These are phyloP conservation scores for Mychonastes homosphaera DNA, from an alignment of 139 green algal species.

Conservation along the genomic window DNA sequence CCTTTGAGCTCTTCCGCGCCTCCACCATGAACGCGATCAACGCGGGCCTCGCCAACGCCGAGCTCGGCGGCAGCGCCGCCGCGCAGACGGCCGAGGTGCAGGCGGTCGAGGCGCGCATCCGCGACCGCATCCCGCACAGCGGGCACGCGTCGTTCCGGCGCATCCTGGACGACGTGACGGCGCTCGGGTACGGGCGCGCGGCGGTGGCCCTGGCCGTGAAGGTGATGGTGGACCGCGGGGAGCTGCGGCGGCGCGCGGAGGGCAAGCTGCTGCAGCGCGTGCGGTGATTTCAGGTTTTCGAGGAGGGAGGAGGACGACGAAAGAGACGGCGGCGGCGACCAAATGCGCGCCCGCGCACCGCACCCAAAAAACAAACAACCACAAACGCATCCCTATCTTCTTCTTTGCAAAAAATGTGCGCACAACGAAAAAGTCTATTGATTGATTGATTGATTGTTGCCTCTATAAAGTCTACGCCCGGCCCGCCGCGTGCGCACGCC, in stretches of 20 bases:
- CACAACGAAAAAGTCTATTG: too few species aligned
- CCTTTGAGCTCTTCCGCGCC: conserved; percentile 73
- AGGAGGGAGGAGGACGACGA: too few species aligned
- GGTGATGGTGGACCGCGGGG: conserved; percentile 52
- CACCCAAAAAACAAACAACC: too few species aligned
- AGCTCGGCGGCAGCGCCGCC: not conserved
- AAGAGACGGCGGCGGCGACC: too few species aligned
- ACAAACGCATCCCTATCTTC: too few species aligned
- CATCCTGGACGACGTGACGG: conserved; percentile 8
- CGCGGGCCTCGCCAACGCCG: conserved; percentile 28
- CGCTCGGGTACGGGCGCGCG: conserved; percentile 4
- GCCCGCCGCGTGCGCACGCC: too few species aligned
- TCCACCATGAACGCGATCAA: conserved; percentile 70
- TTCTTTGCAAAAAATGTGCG: too few species aligned
- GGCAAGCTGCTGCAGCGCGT: conserved; percentile 27
- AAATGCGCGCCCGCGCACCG: too few species aligned
- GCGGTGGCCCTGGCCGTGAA: conserved; percentile 46
- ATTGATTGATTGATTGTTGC: too few species aligned
- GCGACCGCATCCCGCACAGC: conserved; percentile 10
- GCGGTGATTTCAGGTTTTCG: too few species aligned
- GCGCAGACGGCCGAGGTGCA: conserved; percentile 11
- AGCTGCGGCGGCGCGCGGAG: conserved; percentile 26
- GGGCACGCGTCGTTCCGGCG: conserved; percentile 13
- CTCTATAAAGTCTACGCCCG: too few species aligned
- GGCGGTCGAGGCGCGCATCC: conserved; percentile 12